Percentiles rank a stretch among this genome's conserved stretches.
Conservation (phyloP, 2,329 filamentous ascomycete species). For the Fusarium lyarnte region DNA sequence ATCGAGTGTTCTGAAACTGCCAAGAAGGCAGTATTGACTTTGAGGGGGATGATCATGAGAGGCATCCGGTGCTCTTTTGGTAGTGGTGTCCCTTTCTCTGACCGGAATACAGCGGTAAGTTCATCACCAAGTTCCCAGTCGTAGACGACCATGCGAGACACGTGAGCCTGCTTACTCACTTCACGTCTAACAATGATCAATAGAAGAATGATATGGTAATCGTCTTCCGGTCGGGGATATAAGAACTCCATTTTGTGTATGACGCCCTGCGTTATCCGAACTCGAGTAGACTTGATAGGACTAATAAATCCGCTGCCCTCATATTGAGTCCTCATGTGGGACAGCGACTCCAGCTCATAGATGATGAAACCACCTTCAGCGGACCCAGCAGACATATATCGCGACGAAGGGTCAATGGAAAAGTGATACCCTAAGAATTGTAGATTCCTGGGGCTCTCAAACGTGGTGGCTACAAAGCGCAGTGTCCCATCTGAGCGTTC, state of each 20-base stretch:
- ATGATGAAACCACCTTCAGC: constrained; percentile 76
- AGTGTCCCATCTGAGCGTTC: constrained; percentile 54
- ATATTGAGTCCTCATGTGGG: constrained; percentile 61
- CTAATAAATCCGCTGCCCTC: constrained; percentile 55
- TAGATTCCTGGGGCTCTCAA: constrained; percentile 67
- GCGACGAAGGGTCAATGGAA: constrained; percentile 80
- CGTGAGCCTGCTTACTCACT: constrained; percentile 24
- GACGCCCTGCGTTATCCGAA: constrained; percentile 69
- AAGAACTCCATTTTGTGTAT: constrained; percentile 91
- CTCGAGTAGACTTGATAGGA: constrained; percentile 63
- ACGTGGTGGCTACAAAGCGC: constrained; percentile 69
- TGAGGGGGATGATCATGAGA: constrained; percentile 76
- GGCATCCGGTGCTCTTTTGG: constrained; percentile 67
- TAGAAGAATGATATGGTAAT: constrained; percentile 79
- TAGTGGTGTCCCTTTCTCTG: constrained; percentile 60
- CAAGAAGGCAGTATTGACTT: constrained; percentile 75
- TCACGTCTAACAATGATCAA: constrained; percentile 65
- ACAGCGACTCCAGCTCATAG: constrained; percentile 72
- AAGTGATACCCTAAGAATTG: constrained; percentile 72
- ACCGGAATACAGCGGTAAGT: constrained; percentile 55
- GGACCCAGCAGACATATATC: constrained; percentile 74
- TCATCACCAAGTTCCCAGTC: constrained; percentile 67
- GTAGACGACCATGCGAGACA: constrained; percentile 64
- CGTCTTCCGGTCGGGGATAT: constrained; percentile 72
- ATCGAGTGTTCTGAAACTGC: constrained; percentile 71